These are phyloP conservation scores for Fusarium sp. DNA, from an alignment of 2,329 filamentous ascomycete genomes.

Conservation along the genomic window DNA sequence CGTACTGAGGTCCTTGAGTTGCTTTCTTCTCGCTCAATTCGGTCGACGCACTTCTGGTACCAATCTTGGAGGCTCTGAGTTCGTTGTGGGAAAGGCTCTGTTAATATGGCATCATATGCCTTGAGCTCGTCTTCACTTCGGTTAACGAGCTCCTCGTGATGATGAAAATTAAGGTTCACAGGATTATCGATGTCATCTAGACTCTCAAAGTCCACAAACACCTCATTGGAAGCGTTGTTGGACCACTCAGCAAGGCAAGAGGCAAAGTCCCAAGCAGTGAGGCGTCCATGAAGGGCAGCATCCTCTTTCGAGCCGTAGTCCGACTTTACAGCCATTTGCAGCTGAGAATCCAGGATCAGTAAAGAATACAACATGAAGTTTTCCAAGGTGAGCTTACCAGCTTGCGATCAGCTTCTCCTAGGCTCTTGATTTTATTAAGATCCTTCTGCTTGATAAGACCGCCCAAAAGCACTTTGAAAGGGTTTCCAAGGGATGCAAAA, in stretches of 20 bases:
- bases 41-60: conserved; percentile 35
- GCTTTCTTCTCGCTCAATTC: conserved; percentile 8
- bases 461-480: conserved; percentile 44
- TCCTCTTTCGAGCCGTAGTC: conserved; percentile 32
- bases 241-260: conserved; percentile 39
- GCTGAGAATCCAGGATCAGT: conserved; percentile 16
- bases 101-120: conserved; percentile 31
- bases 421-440: conserved; percentile 21
- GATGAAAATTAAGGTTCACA: conserved; percentile 65
- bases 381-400: conserved; percentile 21
- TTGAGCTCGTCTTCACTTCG: conserved; percentile 38
- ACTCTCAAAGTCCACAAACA: conserved; percentile 57
- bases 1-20: conserved; percentile 11
- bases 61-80: conserved; percentile 28
- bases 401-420: conserved; percentile 25
- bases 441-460: conserved; percentile 39
- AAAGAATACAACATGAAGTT: neutral
- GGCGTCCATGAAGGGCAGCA: conserved; percentile 37
- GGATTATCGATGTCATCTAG: conserved; percentile 57
- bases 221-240: conserved; percentile 43
- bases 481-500: conserved; percentile 26
- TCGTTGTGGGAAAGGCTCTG: conserved; percentile 13
- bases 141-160: conserved; percentile 46
- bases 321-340: conserved; percentile 39
- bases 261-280: conserved; percentile 44